These are phyloP conservation scores for Skeletonema potamos DNA, from an alignment of 108 stramenopile genomes.

Conservation along the genomic window DNA sequence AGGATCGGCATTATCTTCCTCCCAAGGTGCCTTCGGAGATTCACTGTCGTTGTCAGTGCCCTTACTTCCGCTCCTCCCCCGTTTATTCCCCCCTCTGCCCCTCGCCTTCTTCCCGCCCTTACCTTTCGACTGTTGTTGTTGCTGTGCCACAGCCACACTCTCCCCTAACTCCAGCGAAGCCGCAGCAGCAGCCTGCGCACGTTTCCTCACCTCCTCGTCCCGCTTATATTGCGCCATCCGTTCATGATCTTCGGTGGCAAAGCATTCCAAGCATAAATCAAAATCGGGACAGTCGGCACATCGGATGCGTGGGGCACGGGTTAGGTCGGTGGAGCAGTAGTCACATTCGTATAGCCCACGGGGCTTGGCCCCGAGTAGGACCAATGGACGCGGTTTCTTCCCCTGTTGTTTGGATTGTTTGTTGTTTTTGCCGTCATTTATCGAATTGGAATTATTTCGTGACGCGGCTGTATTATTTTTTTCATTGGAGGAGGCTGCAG, in stretches of 20 bases:
- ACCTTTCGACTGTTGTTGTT: not conserved
- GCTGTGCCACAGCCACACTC: not conserved
- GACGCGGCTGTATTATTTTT: not conserved
- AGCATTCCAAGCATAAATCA: constrained; percentile 89
- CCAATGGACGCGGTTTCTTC: constrained; percentile 22
- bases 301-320: constrained; percentile 78
- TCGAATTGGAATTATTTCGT: not conserved
- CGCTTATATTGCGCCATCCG: constrained; percentile 29
- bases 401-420: not conserved
- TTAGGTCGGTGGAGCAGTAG: constrained; percentile 83
- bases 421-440: not conserved
- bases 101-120: constrained; percentile 13
- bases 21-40: constrained; percentile 24
- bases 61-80: not conserved
- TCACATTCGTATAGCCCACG: constrained; percentile 89
- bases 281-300: constrained; percentile 86
- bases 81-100: constrained; percentile 2
- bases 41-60: not conserved
- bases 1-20: constrained; percentile 44
- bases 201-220: constrained; percentile 29
- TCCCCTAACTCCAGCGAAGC: not conserved
- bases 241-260: constrained; percentile 63
- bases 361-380: constrained; percentile 72
- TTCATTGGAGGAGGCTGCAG: not conserved
- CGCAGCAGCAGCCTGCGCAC: constrained; percentile 8